Conservation (phyloP, 129 eudicot genomes). For the Deinandra increscens region DNA sequence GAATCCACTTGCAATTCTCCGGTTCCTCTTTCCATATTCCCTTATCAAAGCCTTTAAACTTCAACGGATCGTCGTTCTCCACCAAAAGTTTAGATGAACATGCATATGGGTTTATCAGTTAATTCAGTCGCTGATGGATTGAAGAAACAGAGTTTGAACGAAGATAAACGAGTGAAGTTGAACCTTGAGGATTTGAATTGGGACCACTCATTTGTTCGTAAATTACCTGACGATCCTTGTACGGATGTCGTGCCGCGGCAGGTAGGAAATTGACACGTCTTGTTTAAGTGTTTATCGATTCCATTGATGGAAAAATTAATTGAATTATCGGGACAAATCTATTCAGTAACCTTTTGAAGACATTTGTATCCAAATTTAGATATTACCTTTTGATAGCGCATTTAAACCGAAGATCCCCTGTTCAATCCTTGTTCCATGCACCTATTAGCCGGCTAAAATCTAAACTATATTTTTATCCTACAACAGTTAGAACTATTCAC, state of each 20-base stretch:
- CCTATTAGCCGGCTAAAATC: no score
- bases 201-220: constrained; percentile 91
- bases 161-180: constrained; percentile 38
- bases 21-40: constrained; percentile 27
- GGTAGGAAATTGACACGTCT: constrained; percentile 44
- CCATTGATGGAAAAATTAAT: not conserved
- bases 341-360: no score
- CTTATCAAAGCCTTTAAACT: constrained; percentile 25
- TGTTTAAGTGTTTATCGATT: not conserved
- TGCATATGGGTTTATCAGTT: constrained; percentile 27
- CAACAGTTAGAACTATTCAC: no score
- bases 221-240: constrained; percentile 87
- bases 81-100: constrained; percentile 42
- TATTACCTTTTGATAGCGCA: not conserved
- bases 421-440: no score
- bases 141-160: constrained; percentile 49
- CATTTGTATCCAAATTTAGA: not conserved
- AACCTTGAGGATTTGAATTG: constrained; percentile 76
- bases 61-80: constrained; percentile 30
- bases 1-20: no score
- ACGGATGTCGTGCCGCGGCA: constrained; percentile 70
- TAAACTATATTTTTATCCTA: no score
- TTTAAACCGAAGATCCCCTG: no score
- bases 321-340: not conserved
- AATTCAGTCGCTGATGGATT: constrained; percentile 57